These are phyloP conservation scores for Lycium ferocissimum DNA, from an alignment of 257 asterid genomes.

Conservation along the genomic window DNA sequence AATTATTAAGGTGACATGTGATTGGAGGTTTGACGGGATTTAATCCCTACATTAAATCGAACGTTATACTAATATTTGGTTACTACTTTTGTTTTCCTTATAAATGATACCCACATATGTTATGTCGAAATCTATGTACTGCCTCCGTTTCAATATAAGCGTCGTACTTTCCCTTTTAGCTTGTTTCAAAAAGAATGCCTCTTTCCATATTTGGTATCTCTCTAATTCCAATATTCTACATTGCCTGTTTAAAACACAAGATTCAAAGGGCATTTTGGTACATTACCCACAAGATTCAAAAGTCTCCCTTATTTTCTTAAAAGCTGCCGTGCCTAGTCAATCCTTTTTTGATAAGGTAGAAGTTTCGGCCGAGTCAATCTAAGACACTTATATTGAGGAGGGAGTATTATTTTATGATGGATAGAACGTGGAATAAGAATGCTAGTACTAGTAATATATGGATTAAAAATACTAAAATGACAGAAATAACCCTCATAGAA, in stretches of 20 bases:
- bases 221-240: background rate
- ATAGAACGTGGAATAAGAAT: background rate
- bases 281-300: background rate
- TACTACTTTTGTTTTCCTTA: background rate
- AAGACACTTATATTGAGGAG: background rate
- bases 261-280: constrained; percentile 7
- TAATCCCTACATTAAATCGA: background rate
- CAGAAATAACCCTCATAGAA: background rate
- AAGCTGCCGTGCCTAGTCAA: background rate
- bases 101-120: background rate
- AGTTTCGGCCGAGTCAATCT: background rate
- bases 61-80: background rate
- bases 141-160: background rate
- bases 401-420: background rate
- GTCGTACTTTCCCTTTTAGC: background rate
- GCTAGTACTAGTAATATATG: background rate
- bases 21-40: background rate
- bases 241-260: background rate
- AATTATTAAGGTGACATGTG: background rate
- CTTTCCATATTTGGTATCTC: background rate
- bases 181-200: background rate
- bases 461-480: background rate
- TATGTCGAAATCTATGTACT: background rate
- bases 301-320: background rate
- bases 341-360: background rate